These are phyloP conservation scores for Pseudogymnoascus sp. DNA, from an alignment of 2,329 filamentous ascomycete species.

Conservation along the genomic window DNA sequence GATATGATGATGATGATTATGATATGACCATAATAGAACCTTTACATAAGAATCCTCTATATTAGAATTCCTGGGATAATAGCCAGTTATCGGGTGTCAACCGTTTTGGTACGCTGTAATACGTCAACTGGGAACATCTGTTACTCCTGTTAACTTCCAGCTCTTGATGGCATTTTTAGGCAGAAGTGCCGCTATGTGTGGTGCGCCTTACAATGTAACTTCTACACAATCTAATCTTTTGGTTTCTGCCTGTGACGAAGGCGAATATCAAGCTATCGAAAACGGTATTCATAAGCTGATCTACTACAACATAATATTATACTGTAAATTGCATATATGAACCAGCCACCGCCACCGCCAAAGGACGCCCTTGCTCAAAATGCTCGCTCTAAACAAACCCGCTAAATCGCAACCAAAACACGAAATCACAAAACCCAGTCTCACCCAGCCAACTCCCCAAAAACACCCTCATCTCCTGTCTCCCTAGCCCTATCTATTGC, in stretches of 20 bases:
- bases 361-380: not conserved
- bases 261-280: not conserved
- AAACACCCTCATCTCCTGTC: not conserved
- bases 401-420: not conserved
- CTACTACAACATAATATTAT: not conserved
- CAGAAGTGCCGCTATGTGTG: too few species aligned
- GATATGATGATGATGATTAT: not conserved
- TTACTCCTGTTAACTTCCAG: too few species aligned
- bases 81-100: not conserved
- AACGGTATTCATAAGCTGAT: not conserved
- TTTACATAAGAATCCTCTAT: not conserved
- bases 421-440: not conserved
- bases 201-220: not conserved
- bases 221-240: not conserved
- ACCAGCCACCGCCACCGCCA: not conserved
- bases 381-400: not conserved
- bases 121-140: too few species aligned
- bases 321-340: not conserved
- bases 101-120: not conserved
- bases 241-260: not conserved
- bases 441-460: not conserved
- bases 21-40: not conserved
- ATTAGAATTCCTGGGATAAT: not conserved
- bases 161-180: too few species aligned
- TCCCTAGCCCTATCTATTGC: not conserved